Base-by-base conservation (phyloP, 306 rosid genomes). In the Senna siamea region DNA sequence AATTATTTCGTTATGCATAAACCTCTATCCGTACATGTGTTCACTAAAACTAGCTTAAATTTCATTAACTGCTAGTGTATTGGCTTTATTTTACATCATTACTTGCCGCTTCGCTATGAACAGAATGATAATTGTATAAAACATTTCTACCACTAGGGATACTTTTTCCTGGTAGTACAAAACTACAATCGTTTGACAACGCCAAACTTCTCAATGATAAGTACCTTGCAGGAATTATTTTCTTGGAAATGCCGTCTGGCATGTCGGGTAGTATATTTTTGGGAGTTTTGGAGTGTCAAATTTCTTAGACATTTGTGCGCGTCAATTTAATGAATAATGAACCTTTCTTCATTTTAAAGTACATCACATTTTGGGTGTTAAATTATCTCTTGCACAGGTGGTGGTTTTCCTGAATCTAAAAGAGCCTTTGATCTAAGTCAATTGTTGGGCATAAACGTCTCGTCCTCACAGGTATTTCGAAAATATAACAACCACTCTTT, bases 381-480 rank as follows among this genome's bases (percentile, higher is more conserved):
- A 43, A 46, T 66, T 58, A 54, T 62, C 41, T 72, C 67, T 44
- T 5, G 23, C 55, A 64, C 58, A 93, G 98, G 98, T 60, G 97
- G 98, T 78, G 98, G 97, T 30, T 78, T 75, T 89, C 89, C 83
- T 75, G 98, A 93, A 84, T 87, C 96, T 37, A 88, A 69, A 81
- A 93, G 98, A 82, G 97, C 97, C 61, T 75, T 62, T 4, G 86
- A 91, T 83, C 85, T 93, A 37, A 91, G 91, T 70, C 66, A 85
- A 66, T 82, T 91, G 17, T 74, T 93, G 66, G 94, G 90, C 66
- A 66, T 93, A 48, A 69, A 88, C 11, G 74, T 93, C 76, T 84
- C 89, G 59, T 71, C 96, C 72, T 80, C 82, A 41, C 98, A 93
- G 98, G 98, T 86, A 57, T 15, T 74, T 20, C 37, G 28, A 76